Evolutionary conservation across 805 yeast species (phyloP), one percentile per base, ranked within the genome.

Genomic region (Scheffersomyces lignosus): DNA sequence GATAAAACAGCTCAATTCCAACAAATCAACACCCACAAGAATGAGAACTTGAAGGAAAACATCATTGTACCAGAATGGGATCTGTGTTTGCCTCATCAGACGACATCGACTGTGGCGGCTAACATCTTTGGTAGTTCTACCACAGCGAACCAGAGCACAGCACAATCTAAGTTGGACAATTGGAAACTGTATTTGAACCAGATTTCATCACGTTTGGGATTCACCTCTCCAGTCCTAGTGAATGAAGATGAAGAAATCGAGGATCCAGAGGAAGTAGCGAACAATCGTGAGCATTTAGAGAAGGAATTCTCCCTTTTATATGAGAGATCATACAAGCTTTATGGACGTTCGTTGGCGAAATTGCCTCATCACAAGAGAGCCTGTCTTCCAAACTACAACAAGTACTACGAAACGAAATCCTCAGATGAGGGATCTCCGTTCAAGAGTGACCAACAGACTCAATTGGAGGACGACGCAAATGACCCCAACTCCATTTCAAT

Each of bases 61-160:
- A 45, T 59, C 8, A 64, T 69, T 34, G 73, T 69, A 9, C 75
- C 75, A 9, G 58, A 57, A 33, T 69, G 75, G 75, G 48, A 60
- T 22, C 42, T 42, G 27, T 69, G 75, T 41, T 51, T 69, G 17
- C 67, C 69, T 1, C 38, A 33, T 8, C 67, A 56, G 32, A 44
- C 42, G 12, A 45, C 55, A 3, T 39, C 54, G 2, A 42, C 52
- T 12, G 45, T 52, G 14, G 45, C 60, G 2, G 31, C 43, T 12
- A 27, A 51, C 4, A 26, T 61, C 3, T 56, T 61, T 39, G 65
- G 58, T 16, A 52, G 39, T 31, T 44, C 49, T 3, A 48, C 60
- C 4, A 61, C 64, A 18, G 44, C 60, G 14, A 59, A 47, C 40
- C 43, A 40, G 17, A 51, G 37, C 27, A 31, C 36, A 3, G 20